Evolutionary conservation across 352 stramenopile species (phyloP), one percentile per base, ranked within the genome.

Genomic region (Phytophthora citricola): DNA sequence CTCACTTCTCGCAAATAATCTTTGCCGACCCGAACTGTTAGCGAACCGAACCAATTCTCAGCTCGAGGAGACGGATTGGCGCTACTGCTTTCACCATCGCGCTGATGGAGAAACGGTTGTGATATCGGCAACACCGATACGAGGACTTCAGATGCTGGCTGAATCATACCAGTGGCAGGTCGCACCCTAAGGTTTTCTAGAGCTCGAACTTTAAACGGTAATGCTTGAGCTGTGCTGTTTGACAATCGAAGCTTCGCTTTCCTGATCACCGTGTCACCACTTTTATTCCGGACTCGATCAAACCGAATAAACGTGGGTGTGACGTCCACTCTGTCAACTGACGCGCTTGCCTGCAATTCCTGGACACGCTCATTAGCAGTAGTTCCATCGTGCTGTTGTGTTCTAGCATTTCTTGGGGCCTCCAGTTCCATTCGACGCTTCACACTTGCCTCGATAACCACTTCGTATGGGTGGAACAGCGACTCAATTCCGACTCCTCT

Each of bases 391-490:
- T 22, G 10, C 17, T 31, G 26, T 2, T 55, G 29, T 38, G 24
- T 24, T 40, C 39, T 60, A 43, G 63, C 14, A 20, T 22, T 51
- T 22, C 58, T 57, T 5, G 17, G 46, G 40, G 51, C 54, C 36
- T 79, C 58, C 17, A 87, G 17, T 26, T 78, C 62, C 39, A 75
- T 32, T 20, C 78, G 61, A 8, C 63, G 66, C 14, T 80, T 78
- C 34, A 96, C 86, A 55, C 85, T 92, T 24, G 86, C 85, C 75
- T 96, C 88, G 27, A 96, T 88, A 20, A 96, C 63, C 20, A 94
- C 79, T 79, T 96, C 88, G 38, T 93, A 94, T 5, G 86, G 87
- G 24, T 79, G 66, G 38, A 85, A 87, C 12, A 94, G 63, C 9
- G 76, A 79, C 26, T 94, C 69, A 32, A 80, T 49, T 1, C 83